A percentile compares a stretch with the other conserved stretches of the same genome.
These are phyloP conservation scores for Lizonia empirigonia DNA, from an alignment of 2,329 filamentous ascomycete species.

Conservation along the genomic window DNA sequence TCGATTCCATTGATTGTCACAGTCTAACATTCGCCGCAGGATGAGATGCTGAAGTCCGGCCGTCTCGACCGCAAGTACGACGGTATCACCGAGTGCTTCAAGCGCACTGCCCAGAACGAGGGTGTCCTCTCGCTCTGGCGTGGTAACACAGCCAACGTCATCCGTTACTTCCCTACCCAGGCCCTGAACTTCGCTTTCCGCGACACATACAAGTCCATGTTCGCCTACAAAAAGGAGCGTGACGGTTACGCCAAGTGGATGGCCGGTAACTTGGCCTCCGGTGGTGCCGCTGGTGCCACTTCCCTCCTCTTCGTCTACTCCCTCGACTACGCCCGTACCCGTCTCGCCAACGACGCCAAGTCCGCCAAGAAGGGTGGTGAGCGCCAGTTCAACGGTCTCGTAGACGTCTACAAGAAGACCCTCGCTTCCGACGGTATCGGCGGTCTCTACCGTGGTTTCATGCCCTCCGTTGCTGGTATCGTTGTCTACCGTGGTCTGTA, in stretches of 20 bases:
- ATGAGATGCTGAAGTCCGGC: constrained; percentile 99
- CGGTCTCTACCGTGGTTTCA: constrained; percentile 99
- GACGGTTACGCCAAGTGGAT: constrained; percentile 99
- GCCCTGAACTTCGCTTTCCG: constrained; percentile 99
- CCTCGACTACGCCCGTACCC: constrained; percentile 99
- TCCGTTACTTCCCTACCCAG: constrained; percentile 99
- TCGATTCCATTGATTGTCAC: neutral
- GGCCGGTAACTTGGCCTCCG: constrained; percentile 98
- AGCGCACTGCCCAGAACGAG: constrained; percentile 85
- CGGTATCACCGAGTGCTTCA: constrained; percentile 95
- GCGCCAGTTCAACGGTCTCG: constrained; percentile 99
- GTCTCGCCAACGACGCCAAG: constrained; percentile 99
- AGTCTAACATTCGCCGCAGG: constrained; percentile 60
- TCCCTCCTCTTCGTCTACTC: constrained; percentile 99
- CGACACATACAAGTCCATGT: constrained; percentile 99
- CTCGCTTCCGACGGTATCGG: constrained; percentile 97
- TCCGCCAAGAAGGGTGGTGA: constrained; percentile 95
- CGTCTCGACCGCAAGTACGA: constrained; percentile 97
- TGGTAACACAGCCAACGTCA: constrained; percentile 99
- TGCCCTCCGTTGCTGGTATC: constrained; percentile 98
- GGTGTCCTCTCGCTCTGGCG: constrained; percentile 96
- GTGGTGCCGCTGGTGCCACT: constrained; percentile 99
- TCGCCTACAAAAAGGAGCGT: constrained; percentile 99
- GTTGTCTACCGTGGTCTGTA: constrained; percentile 99
- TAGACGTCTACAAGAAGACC: constrained; percentile 99